Evolutionary conservation across 768 basidiomycete genomes (phyloP), one percentile per base, ranked within the genome.

Genomic region (Hygrophorus russula): DNA sequence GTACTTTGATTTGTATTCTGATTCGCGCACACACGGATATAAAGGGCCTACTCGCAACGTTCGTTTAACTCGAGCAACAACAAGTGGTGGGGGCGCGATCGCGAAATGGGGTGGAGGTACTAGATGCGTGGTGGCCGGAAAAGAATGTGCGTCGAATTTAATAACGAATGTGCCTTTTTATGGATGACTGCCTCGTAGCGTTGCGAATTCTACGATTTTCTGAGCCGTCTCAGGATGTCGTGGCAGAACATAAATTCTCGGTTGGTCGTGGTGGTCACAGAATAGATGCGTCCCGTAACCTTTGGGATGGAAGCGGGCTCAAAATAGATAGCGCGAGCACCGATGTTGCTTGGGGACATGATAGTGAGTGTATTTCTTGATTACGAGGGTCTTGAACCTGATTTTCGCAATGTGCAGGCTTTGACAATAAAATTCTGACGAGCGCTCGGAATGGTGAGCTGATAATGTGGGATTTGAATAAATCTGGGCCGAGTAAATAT

Each of bases 391-490:
- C 10, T 41, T 12, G 10, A 39, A 41, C 24, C 20, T 49, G 1
- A 42, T 30, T 44, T 24, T 34, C 9, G 13, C 8, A 9, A 28
- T n/a, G 39, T 34, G 12, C 48, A 88, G 85, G 59, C 9, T 85
- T 76, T 61, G 76, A 65, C 56, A 77, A 79, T 58, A 89, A 88
- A 61, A 74, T 88, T 39, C 58, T 89, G 15, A 88, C 86, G 2
- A 85, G 84, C 53, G 82, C 82, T 1, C 66, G 81, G 12, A 88
- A 86, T 49, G 86, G 86, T 1, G 86, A 88, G 42, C 70, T 89
- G 30, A 82, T 87, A 24, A 74, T 87, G 68, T 89, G 86, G 86
- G 84, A 88, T 56, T 50, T 87, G 20, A 74, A 79, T 51, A 82
- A 78, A 56, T 59, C 69, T 15, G 80, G 82, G 2, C 55, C 65